Base-by-base conservation (phyloP, 2,329 filamentous ascomycete genomes). In the Cladophialophora immunda region DNA sequence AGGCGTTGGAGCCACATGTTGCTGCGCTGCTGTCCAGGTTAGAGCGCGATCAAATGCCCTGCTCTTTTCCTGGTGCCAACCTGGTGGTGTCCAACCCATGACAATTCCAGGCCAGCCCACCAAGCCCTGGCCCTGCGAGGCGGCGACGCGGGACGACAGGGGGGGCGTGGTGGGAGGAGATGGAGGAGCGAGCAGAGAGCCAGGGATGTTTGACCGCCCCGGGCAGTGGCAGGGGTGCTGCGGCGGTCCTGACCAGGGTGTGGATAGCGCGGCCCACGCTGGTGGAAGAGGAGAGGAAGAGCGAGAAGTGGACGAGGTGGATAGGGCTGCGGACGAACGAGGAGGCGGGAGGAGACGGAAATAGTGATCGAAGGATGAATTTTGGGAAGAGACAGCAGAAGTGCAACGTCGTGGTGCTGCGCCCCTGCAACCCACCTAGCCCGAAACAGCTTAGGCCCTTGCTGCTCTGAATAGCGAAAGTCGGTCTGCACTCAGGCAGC, bases 351-450 rank as follows among this genome's bases (percentile, higher is more conserved):
- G 36, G 57, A 34, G 57, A 64, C 66, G 66, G 64, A 66, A 70
- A 70, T 70, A 70, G 65, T 53, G 52, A 45, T 66, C 54, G 55
- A 45, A 45, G 36, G 45, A 57, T 69, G 60, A 61, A 58, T 50
- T 68, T 70, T 68, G 62, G 55, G 59, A 38, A 34, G 47, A 60
- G 34, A n/a, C 30, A 30, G 45, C 30, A 45, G 29, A 50, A 36
- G 15, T 68, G 67, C 60, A 66, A 68, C 67, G 67, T 68, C 60
- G 67, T 64, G 64, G 57, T 60, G 63, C 66, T 68, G 66, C 66
- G 66, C 64, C 67, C 67, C 67, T 65, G 62, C 55, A 25, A 50
- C 50, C 2, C 15, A 25, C n/a, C 64, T 68, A 68, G 32, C 67
- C 38, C 3, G 1, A 34, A 52, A 1, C 3, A 36, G 13, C 19